Percentiles rank a stretch among this genome's conserved stretches.
Conservation (phyloP, 768 basidiomycete species). For the Harrya chromipes region DNA sequence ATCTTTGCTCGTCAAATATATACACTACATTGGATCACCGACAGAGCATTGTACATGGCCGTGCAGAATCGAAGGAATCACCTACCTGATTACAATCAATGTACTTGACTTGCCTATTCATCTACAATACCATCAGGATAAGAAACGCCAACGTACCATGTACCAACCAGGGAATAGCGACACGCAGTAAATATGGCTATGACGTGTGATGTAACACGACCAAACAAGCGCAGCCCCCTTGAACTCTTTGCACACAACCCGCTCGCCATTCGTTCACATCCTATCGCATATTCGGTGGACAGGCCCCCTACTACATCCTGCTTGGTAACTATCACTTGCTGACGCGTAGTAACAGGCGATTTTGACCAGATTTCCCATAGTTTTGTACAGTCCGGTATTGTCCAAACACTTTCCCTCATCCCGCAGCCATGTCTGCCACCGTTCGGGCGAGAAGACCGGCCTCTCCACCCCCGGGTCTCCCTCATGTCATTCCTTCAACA, state of each 20-base stretch:
- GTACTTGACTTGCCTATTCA: not conserved
- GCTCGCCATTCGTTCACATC: not conserved
- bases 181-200: no score
- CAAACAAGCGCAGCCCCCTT: constrained; percentile 16
- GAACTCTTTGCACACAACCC: not conserved
- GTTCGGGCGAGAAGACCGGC: constrained; percentile 69
- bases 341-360: not conserved
- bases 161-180: not conserved
- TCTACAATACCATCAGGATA: not conserved
- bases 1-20: no score
- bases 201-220: constrained; percentile 5
- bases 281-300: not conserved
- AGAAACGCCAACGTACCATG: not conserved
- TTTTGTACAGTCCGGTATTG: constrained; percentile 24
- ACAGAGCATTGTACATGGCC: no score
- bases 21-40: no score
- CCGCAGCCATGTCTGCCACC: constrained; percentile 37
- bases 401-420: constrained; percentile 6
- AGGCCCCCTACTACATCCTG: no score
- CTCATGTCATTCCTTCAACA: constrained; percentile 31
- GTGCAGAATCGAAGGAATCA: no score
- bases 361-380: not conserved
- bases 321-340: not conserved
- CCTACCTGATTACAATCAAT: no score
- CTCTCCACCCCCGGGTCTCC: constrained; percentile 56